A percentile compares a stretch with the other conserved stretches of the same genome.
These are phyloP conservation scores for Davidsoniella eucalypti DNA, from an alignment of 2,329 filamentous ascomycete species.

Conservation along the genomic window DNA sequence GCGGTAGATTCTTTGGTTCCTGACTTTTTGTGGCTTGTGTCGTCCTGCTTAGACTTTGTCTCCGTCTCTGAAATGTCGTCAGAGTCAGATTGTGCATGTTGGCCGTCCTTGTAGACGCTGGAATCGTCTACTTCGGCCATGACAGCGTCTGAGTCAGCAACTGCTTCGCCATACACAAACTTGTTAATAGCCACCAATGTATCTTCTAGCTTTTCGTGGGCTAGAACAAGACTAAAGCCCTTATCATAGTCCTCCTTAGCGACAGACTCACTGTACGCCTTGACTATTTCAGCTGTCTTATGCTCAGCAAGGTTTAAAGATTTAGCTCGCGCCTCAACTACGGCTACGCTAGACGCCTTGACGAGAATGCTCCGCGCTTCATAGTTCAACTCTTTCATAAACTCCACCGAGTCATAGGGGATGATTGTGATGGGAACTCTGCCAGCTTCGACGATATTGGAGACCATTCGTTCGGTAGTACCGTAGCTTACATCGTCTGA, in stretches of 20 bases:
- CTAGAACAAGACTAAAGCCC: conserved; percentile 14
- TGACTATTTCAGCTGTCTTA: conserved; percentile 1
- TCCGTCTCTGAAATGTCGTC: not conserved
- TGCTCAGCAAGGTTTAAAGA: conserved; percentile 1
- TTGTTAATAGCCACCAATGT: conserved; percentile 16
- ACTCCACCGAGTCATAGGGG: conserved; percentile 20
- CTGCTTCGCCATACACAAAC: conserved; percentile 17
- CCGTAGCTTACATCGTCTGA: conserved; percentile 36
- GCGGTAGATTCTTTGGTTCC: no score
- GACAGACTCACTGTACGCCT: conserved; percentile 13
- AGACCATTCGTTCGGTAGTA: conserved; percentile 36
- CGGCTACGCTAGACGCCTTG: conserved; percentile 21
- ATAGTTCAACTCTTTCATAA: conserved; percentile 38
- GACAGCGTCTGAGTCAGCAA: not conserved
- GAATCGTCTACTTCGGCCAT: not conserved
- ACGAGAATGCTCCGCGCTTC: conserved; percentile 39
- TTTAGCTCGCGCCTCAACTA: conserved; percentile 1
- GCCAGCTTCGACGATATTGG: conserved; percentile 33
- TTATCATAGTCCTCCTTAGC: conserved; percentile 14
- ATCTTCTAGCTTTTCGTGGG: conserved; percentile 17
- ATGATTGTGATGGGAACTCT: conserved; percentile 40
- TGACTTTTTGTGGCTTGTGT: no score
- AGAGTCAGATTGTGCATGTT: not conserved
- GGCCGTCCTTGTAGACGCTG: not conserved
- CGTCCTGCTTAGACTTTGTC: no score